Conservation (phyloP, 208 protist species). For the Leishmania amazonensis region DNA sequence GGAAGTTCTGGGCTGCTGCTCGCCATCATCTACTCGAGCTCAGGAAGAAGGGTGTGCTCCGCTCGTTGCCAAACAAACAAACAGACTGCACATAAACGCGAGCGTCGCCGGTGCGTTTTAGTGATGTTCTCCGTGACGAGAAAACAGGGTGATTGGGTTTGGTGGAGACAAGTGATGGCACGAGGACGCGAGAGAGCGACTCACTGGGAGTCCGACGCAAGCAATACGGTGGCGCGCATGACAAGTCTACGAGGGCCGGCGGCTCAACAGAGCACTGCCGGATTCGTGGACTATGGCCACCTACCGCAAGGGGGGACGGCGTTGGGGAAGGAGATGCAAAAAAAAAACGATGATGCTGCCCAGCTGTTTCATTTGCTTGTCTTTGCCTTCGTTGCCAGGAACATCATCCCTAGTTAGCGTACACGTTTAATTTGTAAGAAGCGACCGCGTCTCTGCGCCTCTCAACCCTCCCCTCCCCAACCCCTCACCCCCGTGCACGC, state of each 20-base stretch:
- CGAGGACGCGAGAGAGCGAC: not conserved
- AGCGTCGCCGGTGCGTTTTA: not conserved
- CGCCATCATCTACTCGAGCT: slow-evolving; percentile 13
- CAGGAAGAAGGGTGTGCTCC: not conserved
- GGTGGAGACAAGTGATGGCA: not conserved
- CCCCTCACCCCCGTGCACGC: not conserved
- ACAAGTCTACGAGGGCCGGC: not conserved
- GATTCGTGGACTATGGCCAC: not conserved
- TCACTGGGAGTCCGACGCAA: not conserved
- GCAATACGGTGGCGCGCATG: not conserved
- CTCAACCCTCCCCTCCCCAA: not conserved
- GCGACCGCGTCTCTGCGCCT: not conserved
- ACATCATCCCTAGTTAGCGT: no score
- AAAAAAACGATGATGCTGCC: not conserved
- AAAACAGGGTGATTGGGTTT: not conserved
- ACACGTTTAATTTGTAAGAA: not conserved
- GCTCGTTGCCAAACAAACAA: not conserved
- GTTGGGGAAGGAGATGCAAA: not conserved
- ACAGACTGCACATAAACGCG: not conserved
- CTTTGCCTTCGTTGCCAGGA: no score
- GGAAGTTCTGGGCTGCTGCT: slow-evolving; percentile 41
- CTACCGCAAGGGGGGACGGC: not conserved
- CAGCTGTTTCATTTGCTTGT: not conserved
- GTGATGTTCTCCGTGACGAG: not conserved
- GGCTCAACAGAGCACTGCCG: not conserved